Conservation (phyloP, 352 stramenopile genomes). For the Chrysophaeum taylorii region DNA sequence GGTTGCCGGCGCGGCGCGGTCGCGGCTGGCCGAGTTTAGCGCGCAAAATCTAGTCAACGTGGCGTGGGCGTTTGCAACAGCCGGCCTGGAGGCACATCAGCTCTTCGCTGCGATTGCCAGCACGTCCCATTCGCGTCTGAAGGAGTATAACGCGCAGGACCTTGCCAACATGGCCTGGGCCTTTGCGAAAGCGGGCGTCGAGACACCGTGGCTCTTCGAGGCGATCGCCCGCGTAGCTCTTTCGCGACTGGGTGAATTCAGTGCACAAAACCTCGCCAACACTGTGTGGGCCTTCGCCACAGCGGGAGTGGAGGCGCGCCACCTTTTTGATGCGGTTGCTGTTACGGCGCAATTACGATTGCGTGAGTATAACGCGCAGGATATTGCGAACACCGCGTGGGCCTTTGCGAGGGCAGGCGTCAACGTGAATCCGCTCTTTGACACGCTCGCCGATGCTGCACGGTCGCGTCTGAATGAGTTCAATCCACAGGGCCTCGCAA, state of each 20-base stretch:
- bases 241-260: no score
- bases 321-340: no score
- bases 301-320: slow-evolving; percentile 5
- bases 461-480: no score
- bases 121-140: background rate
- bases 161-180: background rate
- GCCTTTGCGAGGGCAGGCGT: no score
- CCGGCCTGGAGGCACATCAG: slow-evolving; percentile 25
- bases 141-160: background rate
- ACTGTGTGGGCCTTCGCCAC: slow-evolving; percentile 44
- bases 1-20: background rate
- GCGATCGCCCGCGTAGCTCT: no score
- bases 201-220: no score
- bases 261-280: slow-evolving; percentile 50
- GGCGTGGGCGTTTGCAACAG: background rate
- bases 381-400: no score
- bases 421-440: no score
- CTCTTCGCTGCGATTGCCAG: slow-evolving; percentile 38
- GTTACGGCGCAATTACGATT: no score
- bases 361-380: no score
- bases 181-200: slow-evolving; percentile 7
- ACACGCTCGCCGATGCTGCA: no score
- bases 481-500: slow-evolving; percentile 28
- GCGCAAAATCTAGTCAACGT: background rate
- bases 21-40: background rate